phyloP scores from a whole-genome alignment of 352 stramenopile species.

The Phytophthora litchii region DNA sequence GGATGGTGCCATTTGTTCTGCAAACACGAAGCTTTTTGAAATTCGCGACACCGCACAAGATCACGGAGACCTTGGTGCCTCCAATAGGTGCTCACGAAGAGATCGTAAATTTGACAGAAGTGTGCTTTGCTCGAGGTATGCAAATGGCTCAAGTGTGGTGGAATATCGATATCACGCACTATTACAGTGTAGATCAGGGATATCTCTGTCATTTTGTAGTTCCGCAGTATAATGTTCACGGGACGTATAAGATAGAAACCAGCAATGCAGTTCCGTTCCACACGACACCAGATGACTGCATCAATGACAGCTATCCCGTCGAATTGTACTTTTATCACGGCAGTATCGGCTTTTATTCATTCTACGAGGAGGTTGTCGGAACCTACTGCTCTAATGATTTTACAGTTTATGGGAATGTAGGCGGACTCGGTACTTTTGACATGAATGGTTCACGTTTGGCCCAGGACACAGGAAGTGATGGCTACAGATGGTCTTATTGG shows the following conservation, averaged over 20 bases:
- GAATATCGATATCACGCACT: constrained; percentile 28
- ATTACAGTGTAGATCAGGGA: not conserved
- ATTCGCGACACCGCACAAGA: constrained; percentile 23
- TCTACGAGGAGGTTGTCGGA: constrained; percentile 22
- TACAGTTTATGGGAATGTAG: constrained; percentile 13
- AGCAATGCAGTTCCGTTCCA: not conserved
- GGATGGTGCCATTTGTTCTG: constrained; percentile 17
- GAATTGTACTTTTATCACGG: constrained; percentile 28
- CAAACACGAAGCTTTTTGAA: constrained; percentile 26
- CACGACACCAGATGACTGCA: constrained; percentile 1
- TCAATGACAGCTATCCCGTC: constrained; percentile 1
- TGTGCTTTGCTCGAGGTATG: constrained; percentile 2
- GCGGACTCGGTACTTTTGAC: constrained; percentile 17
- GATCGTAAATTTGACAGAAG: constrained; percentile 2
- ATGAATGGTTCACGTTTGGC: constrained; percentile 20
- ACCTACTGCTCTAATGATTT: constrained; percentile 18
- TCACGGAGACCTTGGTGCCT: constrained; percentile 8
- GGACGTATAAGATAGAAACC: constrained; percentile 7
- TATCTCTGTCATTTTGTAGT: constrained; percentile 20
- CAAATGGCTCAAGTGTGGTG: constrained; percentile 27
- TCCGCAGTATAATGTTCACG: constrained; percentile 20
- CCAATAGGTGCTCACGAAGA: not conserved
- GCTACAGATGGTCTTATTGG: constrained; percentile 23
- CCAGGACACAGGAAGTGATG: constrained; percentile 7
- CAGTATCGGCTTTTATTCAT: constrained; percentile 22